phyloP scores from a whole-genome alignment of 768 basidiomycete genomes.

The Pleurotus platypus region DNA sequence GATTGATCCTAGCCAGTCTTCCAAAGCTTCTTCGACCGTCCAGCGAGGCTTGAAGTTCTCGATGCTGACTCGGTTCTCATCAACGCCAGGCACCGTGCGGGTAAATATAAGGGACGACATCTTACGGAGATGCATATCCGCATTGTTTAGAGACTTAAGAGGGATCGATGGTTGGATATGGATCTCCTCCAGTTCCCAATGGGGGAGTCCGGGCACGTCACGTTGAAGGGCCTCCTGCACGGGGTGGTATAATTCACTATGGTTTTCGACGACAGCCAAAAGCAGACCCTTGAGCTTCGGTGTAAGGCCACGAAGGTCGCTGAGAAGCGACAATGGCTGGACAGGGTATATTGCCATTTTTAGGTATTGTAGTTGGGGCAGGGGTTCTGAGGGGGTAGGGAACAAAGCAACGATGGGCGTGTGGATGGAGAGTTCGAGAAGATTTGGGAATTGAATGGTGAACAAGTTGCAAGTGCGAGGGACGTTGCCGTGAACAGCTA shows the following conservation, averaged over 20 bases:
- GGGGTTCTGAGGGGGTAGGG: neutral
- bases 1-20: too few species aligned
- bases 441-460: neutral
- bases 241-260: neutral
- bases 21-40: too few species aligned
- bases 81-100: too few species aligned
- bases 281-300: neutral
- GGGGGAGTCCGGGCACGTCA: neutral
- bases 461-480: neutral
- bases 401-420: neutral
- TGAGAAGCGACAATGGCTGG: neutral
- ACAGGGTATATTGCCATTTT: conserved; percentile 1
- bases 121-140: too few species aligned
- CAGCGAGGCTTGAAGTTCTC: too few species aligned
- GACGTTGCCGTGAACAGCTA: neutral
- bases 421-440: neutral
- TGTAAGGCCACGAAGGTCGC: neutral
- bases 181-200: neutral
- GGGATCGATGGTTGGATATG: neutral
- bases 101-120: too few species aligned
- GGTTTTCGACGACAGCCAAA: neutral
- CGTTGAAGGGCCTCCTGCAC: neutral
- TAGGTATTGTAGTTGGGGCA: neutral
- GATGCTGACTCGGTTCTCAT: too few species aligned
- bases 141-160: too few species aligned